Percentiles rank a stretch among this genome's conserved stretches.
Evolutionary conservation across 805 yeast species (phyloP).

Genomic region (Clavispora vitiphila): DNA sequence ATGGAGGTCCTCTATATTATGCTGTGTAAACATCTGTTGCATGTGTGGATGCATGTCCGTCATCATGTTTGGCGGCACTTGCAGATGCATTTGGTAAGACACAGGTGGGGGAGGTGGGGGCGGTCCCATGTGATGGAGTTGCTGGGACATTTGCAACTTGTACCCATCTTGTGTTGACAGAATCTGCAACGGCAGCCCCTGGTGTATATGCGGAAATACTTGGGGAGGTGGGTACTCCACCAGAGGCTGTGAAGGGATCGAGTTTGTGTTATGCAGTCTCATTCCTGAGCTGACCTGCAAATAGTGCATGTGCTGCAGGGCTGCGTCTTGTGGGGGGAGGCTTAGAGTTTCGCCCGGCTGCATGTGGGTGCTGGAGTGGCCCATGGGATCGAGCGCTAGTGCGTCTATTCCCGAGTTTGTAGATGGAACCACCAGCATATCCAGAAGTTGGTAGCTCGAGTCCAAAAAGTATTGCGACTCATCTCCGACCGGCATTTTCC

Average conservation of each 20-base stretch:
- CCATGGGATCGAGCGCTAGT: background rate
- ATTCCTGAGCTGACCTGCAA: background rate
- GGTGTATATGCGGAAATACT: background rate
- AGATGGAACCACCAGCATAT: constrained; percentile 23
- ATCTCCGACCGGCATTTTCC: constrained; percentile 45
- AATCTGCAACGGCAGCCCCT: background rate
- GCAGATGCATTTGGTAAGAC: background rate
- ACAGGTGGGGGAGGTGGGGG: background rate
- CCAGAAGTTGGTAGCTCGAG: constrained; percentile 37
- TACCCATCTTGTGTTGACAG: background rate
- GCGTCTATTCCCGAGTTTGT: background rate
- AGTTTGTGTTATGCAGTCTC: background rate
- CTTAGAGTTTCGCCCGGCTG: background rate
- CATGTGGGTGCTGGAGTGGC: background rate
- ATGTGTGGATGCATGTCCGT: background rate
- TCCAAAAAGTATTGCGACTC: constrained; percentile 48
- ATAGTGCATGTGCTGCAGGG: background rate
- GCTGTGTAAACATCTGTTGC: background rate
- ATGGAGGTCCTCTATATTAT: background rate
- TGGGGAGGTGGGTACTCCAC: background rate
- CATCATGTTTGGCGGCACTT: background rate
- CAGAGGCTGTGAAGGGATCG: background rate
- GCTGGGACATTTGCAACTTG: background rate
- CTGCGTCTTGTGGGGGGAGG: background rate
- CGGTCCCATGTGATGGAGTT: background rate